These are phyloP conservation scores for Colletotrichum spaethianum DNA, from an alignment of 2,329 filamentous ascomycete genomes.

Conservation along the genomic window DNA sequence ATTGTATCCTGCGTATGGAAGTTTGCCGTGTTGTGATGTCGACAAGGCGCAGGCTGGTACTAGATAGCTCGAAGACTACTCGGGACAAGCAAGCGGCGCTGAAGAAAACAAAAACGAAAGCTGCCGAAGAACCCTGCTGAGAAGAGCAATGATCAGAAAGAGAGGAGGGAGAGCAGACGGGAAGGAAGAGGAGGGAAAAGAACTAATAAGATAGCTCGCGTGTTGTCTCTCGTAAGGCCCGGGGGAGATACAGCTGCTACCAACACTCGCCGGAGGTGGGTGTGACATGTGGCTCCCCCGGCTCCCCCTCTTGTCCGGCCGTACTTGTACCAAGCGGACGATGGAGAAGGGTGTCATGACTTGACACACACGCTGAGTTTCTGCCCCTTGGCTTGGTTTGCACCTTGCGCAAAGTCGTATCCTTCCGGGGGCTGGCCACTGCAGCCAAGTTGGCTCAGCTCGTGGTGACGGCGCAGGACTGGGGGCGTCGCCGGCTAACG, in stretches of 20 bases:
- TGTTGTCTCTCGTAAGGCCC: conserved; percentile 17
- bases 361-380: background rate
- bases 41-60: background rate
- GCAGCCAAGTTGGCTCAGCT: conserved; percentile 36
- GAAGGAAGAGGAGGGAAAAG: conserved; percentile 9
- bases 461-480: conserved; percentile 34
- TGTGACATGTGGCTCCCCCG: conserved; percentile 7
- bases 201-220: conserved; percentile 27
- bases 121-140: background rate
- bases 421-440: conserved; percentile 22
- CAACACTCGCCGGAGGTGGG: conserved; percentile 10
- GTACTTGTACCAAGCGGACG: background rate
- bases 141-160: conserved; percentile 6
- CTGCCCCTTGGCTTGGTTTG: background rate
- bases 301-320: background rate
- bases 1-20: background rate
- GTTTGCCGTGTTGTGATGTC: no score
- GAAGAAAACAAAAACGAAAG: background rate
- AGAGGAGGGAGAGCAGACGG: background rate
- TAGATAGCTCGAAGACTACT: background rate
- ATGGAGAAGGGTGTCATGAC: background rate
- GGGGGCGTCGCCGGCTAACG: conserved; percentile 15
- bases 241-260: conserved; percentile 12
- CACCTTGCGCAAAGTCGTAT: background rate
- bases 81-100: background rate